These are phyloP conservation scores for Solanum pennellii DNA, from an alignment of 257 asterid genomes.

Conservation along the genomic window DNA sequence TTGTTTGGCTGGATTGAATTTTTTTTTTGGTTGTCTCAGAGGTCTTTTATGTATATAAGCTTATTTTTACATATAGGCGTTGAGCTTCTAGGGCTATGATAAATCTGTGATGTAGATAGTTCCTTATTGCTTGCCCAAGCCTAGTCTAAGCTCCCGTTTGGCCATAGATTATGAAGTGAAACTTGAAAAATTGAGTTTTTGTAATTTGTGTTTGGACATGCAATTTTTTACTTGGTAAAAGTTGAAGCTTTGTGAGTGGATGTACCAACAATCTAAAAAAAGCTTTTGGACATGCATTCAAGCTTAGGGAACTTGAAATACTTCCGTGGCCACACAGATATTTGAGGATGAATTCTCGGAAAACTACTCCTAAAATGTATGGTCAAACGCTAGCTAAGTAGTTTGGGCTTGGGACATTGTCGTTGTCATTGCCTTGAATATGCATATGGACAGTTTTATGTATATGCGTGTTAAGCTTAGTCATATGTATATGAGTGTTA, in stretches of 20 bases:
- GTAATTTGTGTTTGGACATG: background rate
- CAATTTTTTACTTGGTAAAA: background rate
- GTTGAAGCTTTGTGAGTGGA: background rate
- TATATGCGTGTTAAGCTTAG: background rate
- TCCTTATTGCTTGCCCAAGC: background rate
- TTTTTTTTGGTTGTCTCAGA: background rate
- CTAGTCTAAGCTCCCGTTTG: background rate
- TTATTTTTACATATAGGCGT: background rate
- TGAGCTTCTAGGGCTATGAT: background rate
- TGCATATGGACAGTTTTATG: background rate
- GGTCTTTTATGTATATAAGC: background rate
- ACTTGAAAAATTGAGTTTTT: background rate
- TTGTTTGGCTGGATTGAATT: background rate
- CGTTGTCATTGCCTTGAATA: background rate
- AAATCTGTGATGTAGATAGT: conserved; percentile 2
- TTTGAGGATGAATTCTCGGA: background rate
- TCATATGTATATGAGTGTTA: background rate
- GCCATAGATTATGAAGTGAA: background rate
- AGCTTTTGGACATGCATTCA: too few species aligned
- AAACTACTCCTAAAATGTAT: background rate
- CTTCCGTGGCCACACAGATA: background rate
- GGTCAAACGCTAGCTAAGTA: background rate
- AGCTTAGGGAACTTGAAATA: background rate
- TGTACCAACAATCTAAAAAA: background rate
- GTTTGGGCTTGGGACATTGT: background rate